Evolutionary conservation across 2,329 filamentous ascomycete species (phyloP).

Genomic region (Mycogone perniciosa): DNA sequence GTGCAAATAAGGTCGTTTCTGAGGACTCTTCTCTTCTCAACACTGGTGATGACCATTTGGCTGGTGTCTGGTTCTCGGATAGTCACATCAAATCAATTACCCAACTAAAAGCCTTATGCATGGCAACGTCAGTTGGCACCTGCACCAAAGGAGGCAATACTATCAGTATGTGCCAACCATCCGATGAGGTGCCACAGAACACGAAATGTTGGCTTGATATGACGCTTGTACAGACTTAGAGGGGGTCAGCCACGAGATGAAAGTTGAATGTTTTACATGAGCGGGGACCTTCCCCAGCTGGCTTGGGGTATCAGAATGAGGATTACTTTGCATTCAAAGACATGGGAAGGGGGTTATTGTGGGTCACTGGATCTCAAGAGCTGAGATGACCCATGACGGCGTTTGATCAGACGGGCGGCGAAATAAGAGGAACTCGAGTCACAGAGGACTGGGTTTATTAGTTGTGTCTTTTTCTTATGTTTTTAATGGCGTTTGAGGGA

Average conservation of each 20-base stretch:
- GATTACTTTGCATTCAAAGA: slow-evolving; percentile 19
- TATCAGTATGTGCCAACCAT: not conserved
- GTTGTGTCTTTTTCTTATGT: not conserved
- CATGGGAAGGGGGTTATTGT: slow-evolving; percentile 18
- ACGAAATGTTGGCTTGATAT: not conserved
- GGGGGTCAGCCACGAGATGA: not conserved
- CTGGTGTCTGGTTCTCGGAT: slow-evolving; percentile 32
- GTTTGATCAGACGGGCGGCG: slow-evolving; percentile 14
- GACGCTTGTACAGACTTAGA: not conserved
- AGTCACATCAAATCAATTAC: slow-evolving; percentile 13
- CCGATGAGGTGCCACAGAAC: no score
- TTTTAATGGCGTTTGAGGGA: not conserved
- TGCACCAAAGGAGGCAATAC: not conserved
- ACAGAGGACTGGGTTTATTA: not conserved
- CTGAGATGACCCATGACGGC: slow-evolving; percentile 45
- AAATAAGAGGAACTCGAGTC: not conserved
- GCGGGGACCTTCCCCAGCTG: not conserved
- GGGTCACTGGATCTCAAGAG: slow-evolving; percentile 46
- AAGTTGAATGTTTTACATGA: slow-evolving; percentile 9
- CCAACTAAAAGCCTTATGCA: slow-evolving; percentile 9
- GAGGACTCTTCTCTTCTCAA: slow-evolving; percentile 37
- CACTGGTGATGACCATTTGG: slow-evolving; percentile 39
- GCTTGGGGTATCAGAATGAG: not conserved
- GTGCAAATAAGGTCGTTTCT: slow-evolving; percentile 33
- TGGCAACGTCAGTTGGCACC: not conserved